Percentiles rank a stretch among this genome's conserved stretches.
Conservation (phyloP, 805 yeast genomes). For the Sugiyamaella qingdaonensis region DNA sequence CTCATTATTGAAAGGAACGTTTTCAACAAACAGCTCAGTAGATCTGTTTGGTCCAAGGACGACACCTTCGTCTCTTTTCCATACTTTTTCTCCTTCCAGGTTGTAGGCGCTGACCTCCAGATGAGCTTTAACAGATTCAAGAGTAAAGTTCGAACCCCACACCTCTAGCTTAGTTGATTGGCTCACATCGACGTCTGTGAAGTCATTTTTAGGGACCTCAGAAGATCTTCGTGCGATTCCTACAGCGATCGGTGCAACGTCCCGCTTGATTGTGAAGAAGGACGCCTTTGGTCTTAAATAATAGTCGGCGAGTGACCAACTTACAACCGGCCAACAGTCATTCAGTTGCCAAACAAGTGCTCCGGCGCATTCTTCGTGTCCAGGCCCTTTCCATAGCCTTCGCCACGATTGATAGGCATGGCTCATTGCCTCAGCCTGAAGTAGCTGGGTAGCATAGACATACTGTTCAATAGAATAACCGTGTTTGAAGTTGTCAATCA, state of each 20-base stretch:
- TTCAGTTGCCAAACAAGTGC: constrained; percentile 51
- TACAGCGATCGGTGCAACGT: constrained; percentile 31
- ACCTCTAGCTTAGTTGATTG: neutral
- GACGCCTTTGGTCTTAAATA: constrained; percentile 42
- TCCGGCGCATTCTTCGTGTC: constrained; percentile 40
- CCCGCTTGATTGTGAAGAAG: constrained; percentile 44
- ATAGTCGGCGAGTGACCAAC: constrained; percentile 46
- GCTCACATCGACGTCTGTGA: constrained; percentile 5
- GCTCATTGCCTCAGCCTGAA: constrained; percentile 47
- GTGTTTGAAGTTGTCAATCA: constrained; percentile 39
- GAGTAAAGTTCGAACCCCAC: constrained; percentile 8
- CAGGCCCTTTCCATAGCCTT: constrained; percentile 39
- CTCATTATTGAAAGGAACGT: neutral
- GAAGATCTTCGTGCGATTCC: constrained; percentile 32
- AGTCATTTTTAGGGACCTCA: constrained; percentile 1
- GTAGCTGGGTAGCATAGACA: constrained; percentile 47
- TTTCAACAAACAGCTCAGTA: neutral
- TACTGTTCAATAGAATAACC: constrained; percentile 33
- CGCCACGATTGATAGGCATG: constrained; percentile 44
- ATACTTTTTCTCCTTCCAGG: constrained; percentile 1
- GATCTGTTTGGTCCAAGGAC: neutral
- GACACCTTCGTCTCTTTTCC: neutral
- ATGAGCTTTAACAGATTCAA: neutral
- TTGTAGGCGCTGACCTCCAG: neutral
- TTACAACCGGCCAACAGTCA: constrained; percentile 49